Evolutionary conservation across 352 stramenopile species (phyloP).

Genomic region (Phytophthora tentaculata): DNA sequence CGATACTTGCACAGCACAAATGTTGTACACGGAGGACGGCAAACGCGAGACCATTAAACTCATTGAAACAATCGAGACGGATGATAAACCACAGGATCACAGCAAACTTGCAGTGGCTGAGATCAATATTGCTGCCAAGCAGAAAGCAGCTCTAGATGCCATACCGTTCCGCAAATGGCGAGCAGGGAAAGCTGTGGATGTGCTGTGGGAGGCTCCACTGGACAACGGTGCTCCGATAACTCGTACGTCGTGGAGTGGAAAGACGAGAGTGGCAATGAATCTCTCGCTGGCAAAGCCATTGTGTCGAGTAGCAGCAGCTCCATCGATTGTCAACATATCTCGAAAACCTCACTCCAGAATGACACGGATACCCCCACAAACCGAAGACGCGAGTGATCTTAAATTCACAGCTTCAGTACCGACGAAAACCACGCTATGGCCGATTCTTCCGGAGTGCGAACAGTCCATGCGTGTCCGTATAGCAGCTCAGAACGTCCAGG

Average conservation of each 20-base stretch:
- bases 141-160: constrained; percentile 38
- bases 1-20: constrained; percentile 61
- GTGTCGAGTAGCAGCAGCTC: constrained; percentile 18
- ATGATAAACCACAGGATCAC: constrained; percentile 20
- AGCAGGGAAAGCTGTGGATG: constrained; percentile 72
- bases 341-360: not conserved
- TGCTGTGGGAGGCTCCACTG: constrained; percentile 68
- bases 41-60: constrained; percentile 76
- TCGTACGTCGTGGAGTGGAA: constrained; percentile 77
- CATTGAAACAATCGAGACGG: constrained; percentile 39
- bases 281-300: constrained; percentile 27
- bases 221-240: constrained; percentile 70
- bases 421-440: constrained; percentile 72
- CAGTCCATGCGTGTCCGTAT: constrained; percentile 60
- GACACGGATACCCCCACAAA: not conserved
- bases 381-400: not conserved
- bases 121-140: constrained; percentile 53
- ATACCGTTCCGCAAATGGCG: constrained; percentile 73
- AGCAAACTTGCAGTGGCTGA: constrained; percentile 44
- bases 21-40: constrained; percentile 68
- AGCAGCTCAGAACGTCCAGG: constrained; percentile 68
- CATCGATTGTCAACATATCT: constrained; percentile 19
- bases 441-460: constrained; percentile 51
- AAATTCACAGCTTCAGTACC: constrained; percentile 4
- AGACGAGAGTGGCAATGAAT: constrained; percentile 48